Conservation (phyloP, 2,329 filamentous ascomycete genomes). For the Diaporthe amygdali region DNA sequence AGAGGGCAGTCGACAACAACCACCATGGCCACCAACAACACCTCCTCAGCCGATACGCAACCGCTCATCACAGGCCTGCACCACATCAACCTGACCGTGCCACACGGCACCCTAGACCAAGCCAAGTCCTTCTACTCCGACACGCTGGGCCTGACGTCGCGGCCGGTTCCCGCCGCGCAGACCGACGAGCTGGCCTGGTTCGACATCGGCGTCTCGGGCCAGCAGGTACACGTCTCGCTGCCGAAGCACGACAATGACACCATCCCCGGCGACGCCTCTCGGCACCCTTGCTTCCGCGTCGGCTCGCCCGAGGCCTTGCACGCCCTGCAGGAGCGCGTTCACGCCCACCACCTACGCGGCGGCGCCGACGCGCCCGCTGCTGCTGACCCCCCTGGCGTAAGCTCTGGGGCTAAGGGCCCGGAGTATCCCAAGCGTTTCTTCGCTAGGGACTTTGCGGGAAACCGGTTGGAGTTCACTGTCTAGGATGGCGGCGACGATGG, state of each 20-base stretch:
- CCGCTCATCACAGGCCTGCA: slow-evolving; percentile 54
- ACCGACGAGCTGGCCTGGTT: slow-evolving; percentile 62
- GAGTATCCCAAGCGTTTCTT: slow-evolving; percentile 69
- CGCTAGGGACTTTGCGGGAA: slow-evolving; percentile 61
- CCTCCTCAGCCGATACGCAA: slow-evolving; percentile 24
- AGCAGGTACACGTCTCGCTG: slow-evolving; percentile 62
- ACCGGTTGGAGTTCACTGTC: slow-evolving; percentile 54
- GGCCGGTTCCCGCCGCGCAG: slow-evolving; percentile 58
- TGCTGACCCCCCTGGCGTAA: slow-evolving; percentile 59
- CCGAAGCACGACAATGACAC: slow-evolving; percentile 41
- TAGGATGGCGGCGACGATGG: not conserved
- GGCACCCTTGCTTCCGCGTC: slow-evolving; percentile 66
- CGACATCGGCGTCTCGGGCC: slow-evolving; percentile 58
- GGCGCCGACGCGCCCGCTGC: slow-evolving; percentile 55
- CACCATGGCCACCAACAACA: not conserved
- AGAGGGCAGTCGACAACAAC: not conserved
- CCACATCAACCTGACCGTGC: slow-evolving; percentile 65
- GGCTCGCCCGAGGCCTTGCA: slow-evolving; percentile 51
- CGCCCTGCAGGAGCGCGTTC: slow-evolving; percentile 52
- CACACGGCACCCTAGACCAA: slow-evolving; percentile 52
- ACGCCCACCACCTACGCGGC: slow-evolving; percentile 54
- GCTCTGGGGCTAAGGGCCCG: slow-evolving; percentile 51
- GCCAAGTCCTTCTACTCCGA: slow-evolving; percentile 60
- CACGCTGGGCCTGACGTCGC: slow-evolving; percentile 59
- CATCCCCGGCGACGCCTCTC: slow-evolving; percentile 39